Percentiles rank a stretch among this genome's conserved stretches.
phyloP scores from a whole-genome alignment of 202 grass and related monocot species.

The Hordeum pubiflorum region DNA sequence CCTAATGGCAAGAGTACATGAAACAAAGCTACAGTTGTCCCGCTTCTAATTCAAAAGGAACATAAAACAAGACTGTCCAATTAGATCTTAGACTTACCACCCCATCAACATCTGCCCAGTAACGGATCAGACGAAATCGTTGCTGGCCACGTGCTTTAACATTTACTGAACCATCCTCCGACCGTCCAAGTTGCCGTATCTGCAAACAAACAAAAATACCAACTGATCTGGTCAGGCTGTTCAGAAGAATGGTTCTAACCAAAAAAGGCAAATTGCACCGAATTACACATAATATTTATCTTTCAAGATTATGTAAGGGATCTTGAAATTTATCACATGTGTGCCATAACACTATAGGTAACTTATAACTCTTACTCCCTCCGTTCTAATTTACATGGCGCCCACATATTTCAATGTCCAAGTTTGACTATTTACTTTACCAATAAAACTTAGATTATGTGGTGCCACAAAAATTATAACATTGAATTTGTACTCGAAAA shows the following conservation, averaged over 20 bases:
- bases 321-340: neutral
- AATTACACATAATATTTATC: neutral
- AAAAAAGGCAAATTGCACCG: neutral
- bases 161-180: constrained; percentile 73
- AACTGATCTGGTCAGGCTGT: neutral
- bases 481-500: neutral
- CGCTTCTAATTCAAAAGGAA: constrained; percentile 5
- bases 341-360: neutral
- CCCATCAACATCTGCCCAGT: constrained; percentile 65
- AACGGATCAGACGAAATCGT: constrained; percentile 57
- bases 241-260: constrained; percentile 13
- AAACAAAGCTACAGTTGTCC: constrained; percentile 16
- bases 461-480: neutral
- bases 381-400: too few relatives aligned
- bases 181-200: constrained; percentile 68
- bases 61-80: neutral
- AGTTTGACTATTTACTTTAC: neutral
- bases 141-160: constrained; percentile 87
- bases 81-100: constrained; percentile 47
- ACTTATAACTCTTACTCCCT: neutral
- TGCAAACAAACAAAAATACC: constrained; percentile 25
- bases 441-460: neutral
- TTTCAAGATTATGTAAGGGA: neutral
- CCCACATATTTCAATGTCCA: neutral
- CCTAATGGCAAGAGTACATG: constrained; percentile 36